A percentile compares a stretch with the other conserved stretches of the same genome.
phyloP scores from a whole-genome alignment of 352 stramenopile genomes.

The Phytophthora ramorum region DNA sequence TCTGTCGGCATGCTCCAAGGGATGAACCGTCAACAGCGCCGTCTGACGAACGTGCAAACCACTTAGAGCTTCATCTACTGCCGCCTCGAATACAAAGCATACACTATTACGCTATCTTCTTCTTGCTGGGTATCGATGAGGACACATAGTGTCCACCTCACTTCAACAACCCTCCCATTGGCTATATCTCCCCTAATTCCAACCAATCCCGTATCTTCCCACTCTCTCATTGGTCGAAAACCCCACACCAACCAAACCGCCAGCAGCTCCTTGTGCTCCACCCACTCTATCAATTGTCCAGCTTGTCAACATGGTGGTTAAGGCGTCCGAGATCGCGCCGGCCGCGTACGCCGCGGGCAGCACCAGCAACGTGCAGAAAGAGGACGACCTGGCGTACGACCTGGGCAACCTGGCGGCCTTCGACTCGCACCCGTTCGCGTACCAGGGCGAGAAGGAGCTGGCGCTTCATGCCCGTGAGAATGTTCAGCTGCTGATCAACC shows the following conservation, averaged over 20 bases:
- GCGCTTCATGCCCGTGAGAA: constrained; percentile 91
- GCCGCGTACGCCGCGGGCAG: constrained; percentile 68
- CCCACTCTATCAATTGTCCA: constrained; percentile 17
- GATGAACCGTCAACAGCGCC: no score
- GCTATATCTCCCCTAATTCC: no score
- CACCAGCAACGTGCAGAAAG: constrained; percentile 77
- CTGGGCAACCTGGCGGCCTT: constrained; percentile 90
- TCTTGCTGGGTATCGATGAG: no score
- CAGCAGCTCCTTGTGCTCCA: constrained; percentile 17
- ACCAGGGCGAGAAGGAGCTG: constrained; percentile 90
- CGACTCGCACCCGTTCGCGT: constrained; percentile 89
- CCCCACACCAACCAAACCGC: constrained; percentile 25
- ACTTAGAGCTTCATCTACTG: no score
- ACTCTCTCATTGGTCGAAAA: constrained; percentile 17
- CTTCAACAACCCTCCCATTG: no score
- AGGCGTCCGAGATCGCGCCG: constrained; percentile 84
- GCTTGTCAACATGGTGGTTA: constrained; percentile 58
- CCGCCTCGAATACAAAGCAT: no score
- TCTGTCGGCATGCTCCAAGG: no score
- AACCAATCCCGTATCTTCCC: no score
- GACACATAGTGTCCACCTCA: no score
- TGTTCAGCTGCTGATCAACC: constrained; percentile 94
- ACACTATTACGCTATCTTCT: no score
- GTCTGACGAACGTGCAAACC: no score
- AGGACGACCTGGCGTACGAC: constrained; percentile 90